Base-by-base conservation (phyloP, 78 protist genomes). In the Chrysochromulina parva region DNA sequence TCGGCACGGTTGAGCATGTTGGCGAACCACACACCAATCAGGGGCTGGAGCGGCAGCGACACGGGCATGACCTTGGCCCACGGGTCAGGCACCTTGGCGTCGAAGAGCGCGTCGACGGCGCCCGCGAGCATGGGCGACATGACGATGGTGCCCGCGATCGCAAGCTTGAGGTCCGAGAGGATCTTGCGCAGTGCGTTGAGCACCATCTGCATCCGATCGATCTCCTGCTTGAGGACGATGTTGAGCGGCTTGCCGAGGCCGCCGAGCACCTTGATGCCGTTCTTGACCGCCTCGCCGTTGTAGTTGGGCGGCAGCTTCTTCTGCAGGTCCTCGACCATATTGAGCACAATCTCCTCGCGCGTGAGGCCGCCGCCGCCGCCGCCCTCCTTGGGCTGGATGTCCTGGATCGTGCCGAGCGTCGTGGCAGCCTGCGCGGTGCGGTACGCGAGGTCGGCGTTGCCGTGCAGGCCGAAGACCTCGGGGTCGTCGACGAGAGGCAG, bases 371-470 rank as follows among this genome's bases (percentile, higher is more conserved):
- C 91, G 50, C 92, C 87, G 3, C 91, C 90, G 62, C 93, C 78
- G 67, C 89, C 89, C 62, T 92, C 97, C 80, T 95, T 95, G 9
- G 99, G 98, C 90, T 96, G 98, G 69, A 95, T 91, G 54, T 82
- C 90, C 9, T 95, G 65, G 59, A 97, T 95, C n/a, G 96, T 95
- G 47, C 2, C 76, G 22, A 97, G 67, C 59, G 89, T 52, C 16
- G 28, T 19, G n/a, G 52, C 71, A 5, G 97, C 73, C 59, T 91
- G 90, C 6, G 16, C 0, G 67, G 90, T 16, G 24, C 95, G 90
- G 93, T 80, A 95, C 53, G 95, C 91, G 19, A 97, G 92, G 85
- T 97, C 97, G 17, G 98, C 98, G 91, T 96, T 97, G 73, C 93
- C 1, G 93, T 96, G 97, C 85, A 97, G 69, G 22, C 99, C 98